A percentile compares a stretch with the other conserved stretches of the same genome.
phyloP scores from a whole-genome alignment of 139 green algal species.

The Coelastrella sp. region DNA sequence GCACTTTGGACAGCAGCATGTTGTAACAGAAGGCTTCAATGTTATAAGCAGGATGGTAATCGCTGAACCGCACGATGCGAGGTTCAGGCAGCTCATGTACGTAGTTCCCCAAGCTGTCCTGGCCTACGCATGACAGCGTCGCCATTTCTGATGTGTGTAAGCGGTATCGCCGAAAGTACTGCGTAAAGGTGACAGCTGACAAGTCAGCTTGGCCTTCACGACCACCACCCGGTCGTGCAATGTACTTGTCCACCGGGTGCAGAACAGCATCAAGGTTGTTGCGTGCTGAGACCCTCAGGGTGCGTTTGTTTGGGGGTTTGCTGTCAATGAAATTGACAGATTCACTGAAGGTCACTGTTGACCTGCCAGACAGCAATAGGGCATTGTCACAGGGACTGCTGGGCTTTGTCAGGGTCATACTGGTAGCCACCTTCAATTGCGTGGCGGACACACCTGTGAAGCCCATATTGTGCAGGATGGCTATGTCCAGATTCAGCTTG shows the following conservation, averaged over 20 bases:
- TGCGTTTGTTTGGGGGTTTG: neutral
- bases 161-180: neutral
- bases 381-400: neutral
- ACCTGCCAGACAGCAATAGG: neutral
- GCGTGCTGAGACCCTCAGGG: neutral
- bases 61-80: neutral
- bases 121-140: neutral
- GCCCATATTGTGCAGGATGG: neutral
- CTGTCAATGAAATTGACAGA: constrained; percentile 23
- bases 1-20: neutral
- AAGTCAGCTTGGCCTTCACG: neutral
- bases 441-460: neutral
- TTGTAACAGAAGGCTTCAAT: neutral
- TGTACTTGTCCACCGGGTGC: neutral
- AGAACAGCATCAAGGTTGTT: too few species aligned
- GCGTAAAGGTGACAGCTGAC: neutral
- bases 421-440: neutral
- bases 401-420: neutral
- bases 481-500: neutral
- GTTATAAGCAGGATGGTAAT: neutral
- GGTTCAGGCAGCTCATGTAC: neutral
- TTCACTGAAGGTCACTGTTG: neutral
- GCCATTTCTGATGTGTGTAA: neutral
- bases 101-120: neutral
- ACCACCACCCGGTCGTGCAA: neutral